phyloP scores from a whole-genome alignment of 108 stramenopile genomes.

The Nitzschia sp. region DNA sequence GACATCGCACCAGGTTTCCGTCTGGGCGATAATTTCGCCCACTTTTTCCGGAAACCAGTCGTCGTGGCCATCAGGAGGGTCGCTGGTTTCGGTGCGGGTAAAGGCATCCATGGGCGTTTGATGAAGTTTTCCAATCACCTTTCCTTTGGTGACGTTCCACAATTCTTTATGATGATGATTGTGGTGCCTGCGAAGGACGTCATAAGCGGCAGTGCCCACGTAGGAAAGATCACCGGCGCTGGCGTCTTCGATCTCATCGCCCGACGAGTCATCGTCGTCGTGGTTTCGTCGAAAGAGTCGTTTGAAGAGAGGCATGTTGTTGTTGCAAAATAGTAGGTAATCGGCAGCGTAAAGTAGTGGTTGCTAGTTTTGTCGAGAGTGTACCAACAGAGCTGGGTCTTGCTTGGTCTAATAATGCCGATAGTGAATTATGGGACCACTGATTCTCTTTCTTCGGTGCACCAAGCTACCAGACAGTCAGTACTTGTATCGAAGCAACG shows the following conservation, averaged over 20 bases:
- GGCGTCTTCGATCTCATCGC: slow-evolving; percentile 53
- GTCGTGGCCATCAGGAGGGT: slow-evolving; percentile 45
- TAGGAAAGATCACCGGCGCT: slow-evolving; percentile 43
- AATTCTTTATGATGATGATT: slow-evolving; percentile 49
- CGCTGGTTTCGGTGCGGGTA: slow-evolving; percentile 13
- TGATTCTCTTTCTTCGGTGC: too few relatives aligned
- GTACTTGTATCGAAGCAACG: too few relatives aligned
- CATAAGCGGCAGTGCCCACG: slow-evolving; percentile 51
- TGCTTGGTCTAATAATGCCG: too few relatives aligned
- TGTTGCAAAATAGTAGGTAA: not conserved
- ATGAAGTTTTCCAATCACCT: slow-evolving; percentile 39
- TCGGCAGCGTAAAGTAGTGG: not conserved
- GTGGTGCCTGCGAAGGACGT: slow-evolving; percentile 50
- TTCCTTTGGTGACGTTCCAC: slow-evolving; percentile 72
- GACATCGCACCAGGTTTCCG: slow-evolving; percentile 56
- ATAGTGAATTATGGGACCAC: too few relatives aligned
- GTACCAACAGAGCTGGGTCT: not conserved
- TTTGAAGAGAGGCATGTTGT: slow-evolving; percentile 30
- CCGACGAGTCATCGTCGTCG: slow-evolving; percentile 48
- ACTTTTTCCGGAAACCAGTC: slow-evolving; percentile 58
- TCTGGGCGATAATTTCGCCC: slow-evolving; percentile 37
- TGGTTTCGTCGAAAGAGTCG: slow-evolving; percentile 14
- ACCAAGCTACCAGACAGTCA: too few relatives aligned
- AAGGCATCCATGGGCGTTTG: slow-evolving; percentile 45
- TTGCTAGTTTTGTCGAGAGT: not conserved